Evolutionary conservation across 2,329 filamentous ascomycete genomes (phyloP).

Genomic region (Epicoccum sorghinum): DNA sequence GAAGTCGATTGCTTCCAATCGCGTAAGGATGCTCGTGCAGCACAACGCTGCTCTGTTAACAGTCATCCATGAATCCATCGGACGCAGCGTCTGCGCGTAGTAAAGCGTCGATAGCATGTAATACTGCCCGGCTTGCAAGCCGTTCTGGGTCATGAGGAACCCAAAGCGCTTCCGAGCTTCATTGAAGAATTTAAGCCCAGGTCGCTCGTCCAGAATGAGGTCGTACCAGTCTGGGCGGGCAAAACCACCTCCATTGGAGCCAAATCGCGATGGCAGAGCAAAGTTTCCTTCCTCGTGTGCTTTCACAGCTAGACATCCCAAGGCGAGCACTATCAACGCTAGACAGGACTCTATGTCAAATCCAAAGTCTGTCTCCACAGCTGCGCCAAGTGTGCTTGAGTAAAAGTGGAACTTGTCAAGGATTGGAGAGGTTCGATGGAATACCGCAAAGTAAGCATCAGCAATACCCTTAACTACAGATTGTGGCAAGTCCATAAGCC

Average conservation of each 20-base stretch:
- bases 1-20: constrained; percentile 50
- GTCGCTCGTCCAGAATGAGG: constrained; percentile 46
- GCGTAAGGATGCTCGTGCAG: constrained; percentile 56
- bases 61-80: constrained; percentile 61
- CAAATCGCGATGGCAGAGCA: constrained; percentile 46
- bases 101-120: constrained; percentile 60
- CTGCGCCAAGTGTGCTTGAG: constrained; percentile 56
- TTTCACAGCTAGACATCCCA: constrained; percentile 58
- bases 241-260: constrained; percentile 23
- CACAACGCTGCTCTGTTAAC: constrained; percentile 59
- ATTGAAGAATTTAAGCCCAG: constrained; percentile 61
- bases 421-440: constrained; percentile 60
- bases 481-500: constrained; percentile 56
- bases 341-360: constrained; percentile 60
- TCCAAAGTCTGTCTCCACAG: constrained; percentile 58
- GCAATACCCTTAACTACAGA: constrained; percentile 59
- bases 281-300: constrained; percentile 59
- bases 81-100: constrained; percentile 59
- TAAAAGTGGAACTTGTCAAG: constrained; percentile 61
- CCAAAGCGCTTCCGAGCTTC: constrained; percentile 60
- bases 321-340: constrained; percentile 57
- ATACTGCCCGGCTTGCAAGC: constrained; percentile 59
- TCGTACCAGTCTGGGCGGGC: constrained; percentile 44
- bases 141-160: constrained; percentile 57
- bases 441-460: constrained; percentile 61